Evolutionary conservation across 2,329 filamentous ascomycete species (phyloP).

Genomic region (Ceratocystis smalleyi): DNA sequence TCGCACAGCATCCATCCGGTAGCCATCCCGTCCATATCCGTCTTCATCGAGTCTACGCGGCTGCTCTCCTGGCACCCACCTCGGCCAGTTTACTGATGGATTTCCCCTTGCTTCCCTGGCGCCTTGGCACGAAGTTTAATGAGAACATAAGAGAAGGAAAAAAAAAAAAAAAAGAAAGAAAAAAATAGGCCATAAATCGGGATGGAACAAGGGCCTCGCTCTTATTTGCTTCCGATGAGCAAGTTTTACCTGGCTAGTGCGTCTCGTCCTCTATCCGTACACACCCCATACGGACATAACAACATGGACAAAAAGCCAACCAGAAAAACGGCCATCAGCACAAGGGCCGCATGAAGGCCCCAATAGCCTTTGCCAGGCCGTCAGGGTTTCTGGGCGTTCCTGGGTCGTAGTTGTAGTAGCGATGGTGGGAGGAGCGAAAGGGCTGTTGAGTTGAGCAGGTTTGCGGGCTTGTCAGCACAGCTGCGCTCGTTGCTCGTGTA

Average conservation of each 20-base stretch:
- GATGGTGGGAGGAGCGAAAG: background rate
- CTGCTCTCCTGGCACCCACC: no score
- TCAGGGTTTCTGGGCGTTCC: background rate
- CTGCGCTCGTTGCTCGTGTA: background rate
- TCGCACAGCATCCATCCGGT: no score
- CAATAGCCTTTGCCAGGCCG: background rate
- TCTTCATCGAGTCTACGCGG: no score
- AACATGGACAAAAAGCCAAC: background rate
- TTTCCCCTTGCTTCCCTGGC: no score
- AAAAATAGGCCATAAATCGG: background rate
- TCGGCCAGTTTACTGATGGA: no score
- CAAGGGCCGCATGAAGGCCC: background rate
- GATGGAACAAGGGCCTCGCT: background rate
- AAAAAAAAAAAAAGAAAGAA: background rate
- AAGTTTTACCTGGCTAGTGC: constrained; percentile 4
- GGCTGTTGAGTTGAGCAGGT: constrained; percentile 2
- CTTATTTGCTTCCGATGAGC: background rate
- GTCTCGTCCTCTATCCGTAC: background rate
- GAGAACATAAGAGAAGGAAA: background rate
- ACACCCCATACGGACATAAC: background rate
- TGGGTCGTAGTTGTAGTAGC: background rate
- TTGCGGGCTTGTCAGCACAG: background rate
- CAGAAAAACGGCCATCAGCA: background rate
- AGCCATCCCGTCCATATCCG: no score
- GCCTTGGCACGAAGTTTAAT: background rate